phyloP scores from a whole-genome alignment of 352 stramenopile genomes.

The Globisporangium cederbergense region DNA sequence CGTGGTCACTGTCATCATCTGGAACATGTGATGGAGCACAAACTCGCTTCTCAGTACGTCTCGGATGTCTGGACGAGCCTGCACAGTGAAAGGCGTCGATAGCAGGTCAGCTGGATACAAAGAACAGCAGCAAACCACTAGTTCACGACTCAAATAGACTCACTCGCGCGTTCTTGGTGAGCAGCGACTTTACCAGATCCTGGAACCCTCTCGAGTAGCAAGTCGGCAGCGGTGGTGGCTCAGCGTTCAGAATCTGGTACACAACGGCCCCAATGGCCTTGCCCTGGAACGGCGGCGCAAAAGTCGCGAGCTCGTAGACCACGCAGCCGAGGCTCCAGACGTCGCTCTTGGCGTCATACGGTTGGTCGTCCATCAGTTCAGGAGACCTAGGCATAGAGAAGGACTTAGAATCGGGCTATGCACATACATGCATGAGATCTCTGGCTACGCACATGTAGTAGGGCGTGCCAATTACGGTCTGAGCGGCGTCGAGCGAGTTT shows the following conservation, averaged over 20 bases:
- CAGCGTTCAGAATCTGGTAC: slow-evolving; percentile 39
- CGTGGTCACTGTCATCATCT: slow-evolving; percentile 27
- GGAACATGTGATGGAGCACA: slow-evolving; percentile 29
- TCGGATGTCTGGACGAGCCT: slow-evolving; percentile 27
- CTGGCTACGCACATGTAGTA: slow-evolving; percentile 57
- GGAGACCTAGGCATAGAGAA: slow-evolving; percentile 37
- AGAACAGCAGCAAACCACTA: not conserved
- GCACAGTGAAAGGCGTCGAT: not conserved
- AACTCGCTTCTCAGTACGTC: slow-evolving; percentile 23
- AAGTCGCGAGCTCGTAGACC: slow-evolving; percentile 68
- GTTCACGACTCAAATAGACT: not conserved
- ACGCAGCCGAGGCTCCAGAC: slow-evolving; percentile 85
- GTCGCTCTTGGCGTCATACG: slow-evolving; percentile 74
- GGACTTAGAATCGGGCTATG: not conserved
- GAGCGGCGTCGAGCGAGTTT: slow-evolving; percentile 37
- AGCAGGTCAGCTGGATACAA: not conserved
- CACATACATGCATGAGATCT: no score
- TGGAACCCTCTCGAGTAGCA: slow-evolving; percentile 32
- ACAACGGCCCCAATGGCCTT: slow-evolving; percentile 59
- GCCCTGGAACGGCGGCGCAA: slow-evolving; percentile 56
- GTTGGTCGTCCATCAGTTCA: slow-evolving; percentile 60
- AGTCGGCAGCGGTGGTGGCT: slow-evolving; percentile 24
- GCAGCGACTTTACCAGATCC: slow-evolving; percentile 27
- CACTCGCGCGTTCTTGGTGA: slow-evolving; percentile 44
- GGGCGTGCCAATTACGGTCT: slow-evolving; percentile 69